phyloP scores from a whole-genome alignment of 805 yeast species.

The Suhomyces canberraensis region DNA sequence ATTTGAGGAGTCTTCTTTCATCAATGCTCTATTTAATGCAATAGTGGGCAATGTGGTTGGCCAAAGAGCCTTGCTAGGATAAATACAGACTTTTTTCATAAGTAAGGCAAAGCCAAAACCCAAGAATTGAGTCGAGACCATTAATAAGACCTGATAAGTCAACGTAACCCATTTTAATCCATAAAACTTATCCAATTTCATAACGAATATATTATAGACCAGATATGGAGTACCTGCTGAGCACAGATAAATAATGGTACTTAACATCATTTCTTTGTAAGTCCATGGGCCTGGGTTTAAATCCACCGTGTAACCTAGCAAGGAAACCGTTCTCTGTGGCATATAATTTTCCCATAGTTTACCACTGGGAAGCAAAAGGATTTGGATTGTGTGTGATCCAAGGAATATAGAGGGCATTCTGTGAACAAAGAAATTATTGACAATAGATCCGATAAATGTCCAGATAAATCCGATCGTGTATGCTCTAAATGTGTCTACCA shows the following conservation, averaged over 20 bases:
- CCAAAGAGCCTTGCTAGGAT: conserved; percentile 43
- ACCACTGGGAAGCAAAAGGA: conserved; percentile 39
- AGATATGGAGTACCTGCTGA: conserved; percentile 42
- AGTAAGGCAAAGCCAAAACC: conserved; percentile 70
- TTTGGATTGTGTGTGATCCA: conserved; percentile 38
- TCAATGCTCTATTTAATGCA: conserved; percentile 41
- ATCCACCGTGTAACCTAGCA: conserved; percentile 23
- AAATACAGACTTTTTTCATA: conserved; percentile 51
- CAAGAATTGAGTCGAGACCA: conserved; percentile 55
- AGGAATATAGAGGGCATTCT: conserved; percentile 46
- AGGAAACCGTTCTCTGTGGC: conserved; percentile 18
- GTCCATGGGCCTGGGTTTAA: conserved; percentile 44
- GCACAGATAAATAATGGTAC: conserved; percentile 42
- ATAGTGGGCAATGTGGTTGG: conserved; percentile 43
- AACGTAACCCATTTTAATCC: conserved; percentile 44
- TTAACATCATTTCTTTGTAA: conserved; percentile 44
- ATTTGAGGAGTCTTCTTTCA: conserved; percentile 25
- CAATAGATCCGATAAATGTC: conserved; percentile 51
- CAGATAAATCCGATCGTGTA: conserved; percentile 52
- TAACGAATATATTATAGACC: conserved; percentile 40
- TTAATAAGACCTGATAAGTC: conserved; percentile 52
- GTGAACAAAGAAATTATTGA: conserved; percentile 56
- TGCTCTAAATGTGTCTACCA: conserved; percentile 53
- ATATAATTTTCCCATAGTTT: conserved; percentile 35
- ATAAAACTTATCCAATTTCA: conserved; percentile 42